Evolutionary conservation across 805 yeast genomes (phyloP), one percentile per base, ranked within the genome.

Genomic region (Candida silvatica): DNA sequence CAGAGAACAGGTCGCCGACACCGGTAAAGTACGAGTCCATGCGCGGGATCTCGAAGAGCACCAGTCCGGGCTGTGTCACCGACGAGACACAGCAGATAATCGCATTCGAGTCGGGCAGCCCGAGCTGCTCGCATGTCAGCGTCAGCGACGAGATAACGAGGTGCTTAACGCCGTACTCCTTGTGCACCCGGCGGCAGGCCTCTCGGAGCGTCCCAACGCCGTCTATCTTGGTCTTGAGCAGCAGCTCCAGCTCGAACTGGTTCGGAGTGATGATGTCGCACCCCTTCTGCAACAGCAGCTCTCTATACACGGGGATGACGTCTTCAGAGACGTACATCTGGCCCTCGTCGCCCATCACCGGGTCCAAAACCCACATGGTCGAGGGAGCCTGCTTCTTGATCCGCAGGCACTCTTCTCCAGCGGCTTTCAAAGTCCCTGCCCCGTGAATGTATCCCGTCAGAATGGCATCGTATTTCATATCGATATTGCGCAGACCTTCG

Each of bases 1-100:
- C 90, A 0, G 95, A 79, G 47, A 90, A 88, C 28, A 88, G 58
- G 49, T 88, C 97, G 5, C 97, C 97, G 0, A 92, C 95, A 2
- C 97, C 97, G 0, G 96, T 85, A 59, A 88, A 90, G 54, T 90
- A 86, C 4, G 90, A 78, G 36, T 79, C 74, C 28, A 85, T 71
- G 24, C 67, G 62, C 2, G 83, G 80, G 11, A 81, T 67, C 43
- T 67, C 66, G 47, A 71, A 76, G 31, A 60, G 32, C 4, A 47
- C 34, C 2, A 59, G 41, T 3, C 31, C 20, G 11, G 41, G 44
- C 3, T 28, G 19, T 6, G 45, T 51, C 6, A 38, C 36, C 4
- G 67, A 48, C 1, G 76, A 70, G 8, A 71, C 66, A 11, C 72
- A 67, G 15, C 74, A 63, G 38, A 61, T 58, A n/a, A 69, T 55